phyloP scores from a whole-genome alignment of 345 rosid species.

The Draba incana region DNA sequence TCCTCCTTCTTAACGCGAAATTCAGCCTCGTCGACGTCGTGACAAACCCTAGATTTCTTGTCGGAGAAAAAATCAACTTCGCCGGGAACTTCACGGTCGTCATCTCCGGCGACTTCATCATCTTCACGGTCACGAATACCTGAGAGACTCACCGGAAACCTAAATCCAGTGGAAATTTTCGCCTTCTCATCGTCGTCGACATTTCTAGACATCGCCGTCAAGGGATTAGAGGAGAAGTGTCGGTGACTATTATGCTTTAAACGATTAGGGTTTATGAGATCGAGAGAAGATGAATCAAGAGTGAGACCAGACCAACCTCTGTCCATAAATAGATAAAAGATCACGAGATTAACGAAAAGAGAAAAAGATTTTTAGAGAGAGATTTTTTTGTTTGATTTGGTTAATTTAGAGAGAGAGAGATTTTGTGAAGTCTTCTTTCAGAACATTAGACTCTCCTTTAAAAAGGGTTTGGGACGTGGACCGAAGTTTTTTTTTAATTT shows the following conservation, averaged over 20 bases:
- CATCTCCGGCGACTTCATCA: slow-evolving; percentile 31
- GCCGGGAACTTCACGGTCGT: slow-evolving; percentile 45
- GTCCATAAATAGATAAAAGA: slow-evolving; percentile 64
- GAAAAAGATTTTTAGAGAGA: slow-evolving; percentile 7
- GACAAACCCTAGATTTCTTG: slow-evolving; percentile 39
- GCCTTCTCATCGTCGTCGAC: slow-evolving; percentile 24
- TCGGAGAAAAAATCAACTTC: slow-evolving; percentile 88
- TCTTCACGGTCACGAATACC: slow-evolving; percentile 44
- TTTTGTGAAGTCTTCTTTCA: slow-evolving; percentile 72
- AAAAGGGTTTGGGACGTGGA: slow-evolving; percentile 75
- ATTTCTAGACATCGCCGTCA: slow-evolving; percentile 34
- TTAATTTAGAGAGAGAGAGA: slow-evolving; percentile 40
- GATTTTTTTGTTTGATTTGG: slow-evolving; percentile 22
- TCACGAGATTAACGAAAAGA: slow-evolving; percentile 28
- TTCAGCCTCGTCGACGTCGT: slow-evolving; percentile 16
- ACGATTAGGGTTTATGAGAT: slow-evolving; percentile 39
- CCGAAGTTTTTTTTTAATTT: slow-evolving; percentile 25
- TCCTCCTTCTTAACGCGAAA: slow-evolving; percentile 62
- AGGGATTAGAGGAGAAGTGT: slow-evolving; percentile 28
- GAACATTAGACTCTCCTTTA: slow-evolving; percentile 69
- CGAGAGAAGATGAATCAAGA: slow-evolving; percentile 68
- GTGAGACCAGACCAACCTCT: slow-evolving; percentile 80
- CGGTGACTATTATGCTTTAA: slow-evolving; percentile 9
- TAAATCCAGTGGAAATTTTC: slow-evolving; percentile 44
- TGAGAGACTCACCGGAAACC: slow-evolving; percentile 51